These are phyloP conservation scores for Datisca glomerata DNA, from an alignment of 306 rosid species.

Conservation along the genomic window DNA sequence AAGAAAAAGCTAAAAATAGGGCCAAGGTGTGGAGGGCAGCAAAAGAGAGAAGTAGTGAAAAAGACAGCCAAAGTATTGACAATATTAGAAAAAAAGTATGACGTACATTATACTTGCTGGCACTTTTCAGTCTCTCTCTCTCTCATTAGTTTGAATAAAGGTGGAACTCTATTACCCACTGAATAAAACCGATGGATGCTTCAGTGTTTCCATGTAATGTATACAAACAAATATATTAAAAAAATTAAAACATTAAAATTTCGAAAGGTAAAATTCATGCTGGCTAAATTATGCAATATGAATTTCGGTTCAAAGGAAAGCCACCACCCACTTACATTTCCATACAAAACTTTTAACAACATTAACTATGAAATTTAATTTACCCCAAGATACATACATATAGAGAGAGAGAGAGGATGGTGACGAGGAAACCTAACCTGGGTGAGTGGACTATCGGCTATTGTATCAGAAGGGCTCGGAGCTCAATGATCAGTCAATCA, in stretches of 20 bases:
- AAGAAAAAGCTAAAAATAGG: too few relatives aligned
- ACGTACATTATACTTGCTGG: background rate
- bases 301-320: too few relatives aligned
- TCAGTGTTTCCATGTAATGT: background rate
- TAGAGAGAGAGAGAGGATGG: constrained; percentile 1
- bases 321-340: background rate
- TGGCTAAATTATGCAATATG: too few relatives aligned
- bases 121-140: constrained; percentile 1
- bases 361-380: too few relatives aligned
- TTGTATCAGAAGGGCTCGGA: constrained; percentile 16
- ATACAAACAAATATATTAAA: background rate
- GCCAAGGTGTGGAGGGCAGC: background rate
- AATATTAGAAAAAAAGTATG: constrained; percentile 2
- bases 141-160: background rate
- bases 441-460: background rate
- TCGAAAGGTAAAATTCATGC: too few relatives aligned
- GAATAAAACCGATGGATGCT: background rate
- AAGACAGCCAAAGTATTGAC: constrained; percentile 7
- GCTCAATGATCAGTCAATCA: constrained; percentile 11
- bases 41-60: constrained; percentile 1
- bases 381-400: background rate
- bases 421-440: background rate
- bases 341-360: background rate
- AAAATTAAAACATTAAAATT: background rate
- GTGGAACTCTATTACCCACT: background rate